Base-by-base conservation (phyloP, 305 asterid genomes). In the Striga hermonthica region DNA sequence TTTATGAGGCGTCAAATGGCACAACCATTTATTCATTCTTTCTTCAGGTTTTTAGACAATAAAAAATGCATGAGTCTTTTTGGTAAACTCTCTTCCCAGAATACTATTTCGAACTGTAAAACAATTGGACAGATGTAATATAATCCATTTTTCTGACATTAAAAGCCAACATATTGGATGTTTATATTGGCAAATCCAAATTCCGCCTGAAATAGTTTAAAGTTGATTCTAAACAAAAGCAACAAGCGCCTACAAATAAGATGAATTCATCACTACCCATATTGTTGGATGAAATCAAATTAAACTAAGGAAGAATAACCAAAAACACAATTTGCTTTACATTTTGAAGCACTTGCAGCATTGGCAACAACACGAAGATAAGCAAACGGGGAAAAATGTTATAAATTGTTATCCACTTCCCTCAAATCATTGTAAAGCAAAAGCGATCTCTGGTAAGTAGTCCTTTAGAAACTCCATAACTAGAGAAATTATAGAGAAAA, bases 151-250 rank as follows among this genome's bases (percentile, higher is more conserved):
- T 7, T 54, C 45, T 31, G 43, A 66, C 34, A 28, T 38, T 53
- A 34, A 48, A 53, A 40, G 13, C 38, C n/a, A 63, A 40, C 34
- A n/a, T 16, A 34, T 63, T 34, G 34, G 47, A 45, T 7, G 56
- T 6, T 22, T 31, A 57, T 7, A 63, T 64, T 49, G 44, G 35
- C 14, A 63, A 62, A 57, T 34, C 67, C 39, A 34, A 47, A 47
- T 62, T 31, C 38, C 4, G 9, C 45, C 12, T 62, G 54, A 47
- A 5, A 39, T 35, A 5, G 47, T 4, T 41, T 35, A 36, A 31
- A 7, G 5, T 57, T 10, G n/a, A 35, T 5, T 56, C 4, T 4
- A 56, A 4, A 56, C 16, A 14, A 34, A 11, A 34, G 41, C 61
- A 56, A 50, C 57, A 50, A 50, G 6, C 7, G 35, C 61, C 10